Base-by-base conservation (phyloP, 441 rosid genomes). In the Euphorbia celastroides region DNA sequence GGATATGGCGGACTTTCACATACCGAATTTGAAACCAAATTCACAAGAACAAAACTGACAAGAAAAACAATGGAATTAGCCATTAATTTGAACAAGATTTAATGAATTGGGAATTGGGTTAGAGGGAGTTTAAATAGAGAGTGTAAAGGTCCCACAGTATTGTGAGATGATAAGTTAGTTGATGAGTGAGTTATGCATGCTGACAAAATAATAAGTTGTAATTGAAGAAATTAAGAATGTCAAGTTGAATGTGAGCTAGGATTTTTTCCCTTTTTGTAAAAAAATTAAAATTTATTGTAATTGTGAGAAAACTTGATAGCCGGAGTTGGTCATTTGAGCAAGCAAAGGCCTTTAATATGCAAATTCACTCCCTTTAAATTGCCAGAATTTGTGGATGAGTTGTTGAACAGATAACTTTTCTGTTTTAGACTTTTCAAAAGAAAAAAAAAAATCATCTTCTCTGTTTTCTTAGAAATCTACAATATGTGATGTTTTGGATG, bases 91-190 rank as follows among this genome's bases (percentile, higher is more conserved):
- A 17, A 3, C 13, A 72, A 16, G 32, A 48, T 27, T 19, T 1
- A 41, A 9, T 3, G 28, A 51, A 48, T 7, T 57, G 14, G 62
- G 68, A 52, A 32, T 50, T 52, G 32, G 20, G 34, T 42, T 69
- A 66, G 80, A 44, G 13, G 60, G 66, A 68, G 79, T 75, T 77
- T 84, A 81, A 70, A 82, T 78, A 84, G 73, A 65, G 72, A 70
- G 27, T 61, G 28, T 20, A 9, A 23, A 62, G 78, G 75, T 5
- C 83, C 83, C 77, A 74, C 74, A 10, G 4, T 25, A 26, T 62
- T 64, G 56, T 42, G 58, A 72, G 72, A 67, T 66, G 81, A 77
- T 44, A 69, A 79, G 79, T 79, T 76, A 30, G 80, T 77, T 70
- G 73, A 72, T 72, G 62, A 60, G 74, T 64, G 6, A 71, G 74